These are phyloP conservation scores for Pyricularia sp. DNA, from an alignment of 2,329 filamentous ascomycete species.

Conservation along the genomic window DNA sequence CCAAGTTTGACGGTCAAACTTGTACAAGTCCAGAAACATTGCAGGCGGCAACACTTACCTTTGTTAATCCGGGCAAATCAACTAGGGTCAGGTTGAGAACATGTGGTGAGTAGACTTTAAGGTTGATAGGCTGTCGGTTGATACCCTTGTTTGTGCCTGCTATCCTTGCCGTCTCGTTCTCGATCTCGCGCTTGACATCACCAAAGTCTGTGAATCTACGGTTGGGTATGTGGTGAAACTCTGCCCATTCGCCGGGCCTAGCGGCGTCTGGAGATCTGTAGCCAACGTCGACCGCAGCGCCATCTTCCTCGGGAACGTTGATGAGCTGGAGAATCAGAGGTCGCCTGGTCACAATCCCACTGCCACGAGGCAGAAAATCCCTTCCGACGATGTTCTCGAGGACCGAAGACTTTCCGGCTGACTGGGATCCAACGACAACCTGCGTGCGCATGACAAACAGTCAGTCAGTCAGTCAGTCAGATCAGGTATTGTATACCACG, in stretches of 20 bases:
- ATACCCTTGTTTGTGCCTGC: constrained; percentile 94
- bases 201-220: constrained; percentile 98
- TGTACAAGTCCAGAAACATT: neutral
- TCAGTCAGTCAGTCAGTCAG: constrained; percentile 6
- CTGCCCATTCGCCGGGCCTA: constrained; percentile 64
- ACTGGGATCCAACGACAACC: constrained; percentile 98
- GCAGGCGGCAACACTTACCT: constrained; percentile 35
- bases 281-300: constrained; percentile 48
- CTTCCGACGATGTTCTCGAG: constrained; percentile 97
- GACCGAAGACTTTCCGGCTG: constrained; percentile 94
- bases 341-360: constrained; percentile 88
- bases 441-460: constrained; percentile 22
- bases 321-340: constrained; percentile 96
- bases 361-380: constrained; percentile 92
- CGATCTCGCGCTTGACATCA: constrained; percentile 96
- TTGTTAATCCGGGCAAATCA: constrained; percentile 90
- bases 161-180: constrained; percentile 90
- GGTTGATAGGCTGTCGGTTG: constrained; percentile 90
- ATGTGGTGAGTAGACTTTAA: constrained; percentile 96
- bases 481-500: neutral
- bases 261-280: constrained; percentile 67
- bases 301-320: constrained; percentile 74
- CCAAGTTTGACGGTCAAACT: neutral
- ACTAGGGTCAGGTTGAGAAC: constrained; percentile 94
- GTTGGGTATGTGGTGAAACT: constrained; percentile 93